Percentiles rank a stretch among this genome's conserved stretches.
These are phyloP conservation scores for Dendrostoma leiphaemia DNA, from an alignment of 2,329 filamentous ascomycete species.

Conservation along the genomic window DNA sequence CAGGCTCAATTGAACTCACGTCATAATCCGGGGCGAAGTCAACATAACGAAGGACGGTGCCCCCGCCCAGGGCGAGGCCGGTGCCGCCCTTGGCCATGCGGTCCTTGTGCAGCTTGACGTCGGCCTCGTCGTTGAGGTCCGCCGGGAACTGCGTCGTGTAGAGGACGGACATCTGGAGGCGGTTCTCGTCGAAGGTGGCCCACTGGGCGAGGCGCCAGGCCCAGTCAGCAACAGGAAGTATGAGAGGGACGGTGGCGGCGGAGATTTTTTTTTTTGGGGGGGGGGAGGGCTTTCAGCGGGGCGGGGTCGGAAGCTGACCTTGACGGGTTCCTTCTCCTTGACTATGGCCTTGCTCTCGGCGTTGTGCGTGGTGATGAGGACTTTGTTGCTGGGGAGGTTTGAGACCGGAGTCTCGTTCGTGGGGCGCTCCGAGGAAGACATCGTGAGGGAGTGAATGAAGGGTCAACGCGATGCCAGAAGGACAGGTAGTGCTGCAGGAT, in stretches of 20 bases:
- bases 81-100: conserved; percentile 39
- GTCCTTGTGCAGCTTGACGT: conserved; percentile 43
- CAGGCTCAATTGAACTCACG: background rate
- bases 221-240: too few relatives aligned
- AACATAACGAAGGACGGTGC: conserved; percentile 44
- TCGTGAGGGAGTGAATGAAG: conserved; percentile 30
- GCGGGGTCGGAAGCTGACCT: background rate
- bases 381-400: conserved; percentile 4
- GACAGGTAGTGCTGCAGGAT: too few relatives aligned
- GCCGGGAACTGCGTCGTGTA: conserved; percentile 18
- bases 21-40: conserved; percentile 41
- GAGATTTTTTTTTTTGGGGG: background rate
- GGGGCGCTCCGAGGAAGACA: conserved; percentile 18
- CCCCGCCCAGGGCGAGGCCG: conserved; percentile 45
- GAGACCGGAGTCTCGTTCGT: conserved; percentile 21
- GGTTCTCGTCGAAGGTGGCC: conserved; percentile 17
- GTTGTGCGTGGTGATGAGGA: conserved; percentile 17
- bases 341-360: conserved; percentile 14
- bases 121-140: conserved; percentile 32
- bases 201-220: conserved; percentile 1
- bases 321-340: conserved; percentile 15
- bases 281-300: background rate
- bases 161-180: conserved; percentile 16
- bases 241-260: background rate
- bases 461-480: too few relatives aligned